Evolutionary conservation across 805 yeast genomes (phyloP).

Genomic region (Yarrowia hollandica): DNA sequence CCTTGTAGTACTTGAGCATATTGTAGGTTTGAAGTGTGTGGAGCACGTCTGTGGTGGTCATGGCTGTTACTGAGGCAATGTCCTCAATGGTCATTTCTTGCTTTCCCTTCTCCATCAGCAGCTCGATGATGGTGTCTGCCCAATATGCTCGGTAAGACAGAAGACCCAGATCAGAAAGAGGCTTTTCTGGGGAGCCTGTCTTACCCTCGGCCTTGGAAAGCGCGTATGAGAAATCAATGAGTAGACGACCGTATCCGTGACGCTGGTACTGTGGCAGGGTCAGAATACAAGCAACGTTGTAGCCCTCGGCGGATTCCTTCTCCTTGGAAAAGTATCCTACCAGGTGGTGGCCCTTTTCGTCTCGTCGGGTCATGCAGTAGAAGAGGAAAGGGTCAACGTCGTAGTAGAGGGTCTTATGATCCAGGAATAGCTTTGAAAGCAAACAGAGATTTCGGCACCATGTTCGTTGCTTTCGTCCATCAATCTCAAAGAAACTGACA

Average conservation of each 20-base stretch:
- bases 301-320: slow-evolving; percentile 91
- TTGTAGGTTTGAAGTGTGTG: slow-evolving; percentile 91
- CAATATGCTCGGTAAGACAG: slow-evolving; percentile 93
- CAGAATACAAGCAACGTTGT: slow-evolving; percentile 95
- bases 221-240: slow-evolving; percentile 92
- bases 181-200: slow-evolving; percentile 96
- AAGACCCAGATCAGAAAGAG: slow-evolving; percentile 90
- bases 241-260: slow-evolving; percentile 86
- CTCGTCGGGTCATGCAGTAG: slow-evolving; percentile 90
- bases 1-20: slow-evolving; percentile 88
- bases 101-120: slow-evolving; percentile 68
- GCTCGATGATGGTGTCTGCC: slow-evolving; percentile 82
- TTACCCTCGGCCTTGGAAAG: slow-evolving; percentile 84
- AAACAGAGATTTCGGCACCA: slow-evolving; percentile 97
- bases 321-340: slow-evolving; percentile 97
- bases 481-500: slow-evolving; percentile 95
- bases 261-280: slow-evolving; percentile 96
- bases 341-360: slow-evolving; percentile 88
- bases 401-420: slow-evolving; percentile 93
- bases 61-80: slow-evolving; percentile 77
- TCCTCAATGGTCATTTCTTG: slow-evolving; percentile 80
- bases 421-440: slow-evolving; percentile 84
- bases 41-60: slow-evolving; percentile 94
- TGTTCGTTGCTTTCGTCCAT: slow-evolving; percentile 91
- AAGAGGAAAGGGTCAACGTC: slow-evolving; percentile 98